Evolutionary conservation across 75 land plant genomes (phyloP).

Genomic region (Ceratopteris richardii): DNA sequence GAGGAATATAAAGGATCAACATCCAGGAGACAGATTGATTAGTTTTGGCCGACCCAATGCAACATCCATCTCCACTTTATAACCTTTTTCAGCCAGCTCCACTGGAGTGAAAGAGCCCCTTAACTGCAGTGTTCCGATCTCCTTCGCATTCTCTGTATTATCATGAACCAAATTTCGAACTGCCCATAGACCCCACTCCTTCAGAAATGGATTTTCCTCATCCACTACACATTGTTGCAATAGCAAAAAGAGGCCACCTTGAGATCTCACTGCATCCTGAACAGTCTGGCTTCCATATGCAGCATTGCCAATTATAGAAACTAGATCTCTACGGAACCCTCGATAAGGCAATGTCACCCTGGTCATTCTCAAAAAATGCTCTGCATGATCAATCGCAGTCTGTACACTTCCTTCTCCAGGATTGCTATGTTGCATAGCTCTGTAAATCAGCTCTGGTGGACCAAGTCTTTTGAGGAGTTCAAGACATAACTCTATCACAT

Average conservation of each 20-base stretch:
- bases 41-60: conserved; percentile 52
- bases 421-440: conserved; percentile 25
- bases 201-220: conserved; percentile 61
- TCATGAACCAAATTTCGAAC: conserved; percentile 65
- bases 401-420: conserved; percentile 1
- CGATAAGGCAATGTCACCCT: conserved; percentile 24
- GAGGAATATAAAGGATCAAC: no score
- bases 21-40: conserved; percentile 31
- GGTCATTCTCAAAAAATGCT: not conserved
- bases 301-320: conserved; percentile 70
- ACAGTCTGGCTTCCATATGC: conserved; percentile 39
- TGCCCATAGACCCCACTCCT: conserved; percentile 81
- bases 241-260: conserved; percentile 45
- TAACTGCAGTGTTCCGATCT: conserved; percentile 52
- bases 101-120: conserved; percentile 43
- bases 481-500: conserved; percentile 43
- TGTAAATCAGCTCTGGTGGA: conserved; percentile 41
- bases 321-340: conserved; percentile 80
- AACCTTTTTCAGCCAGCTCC: conserved; percentile 43
- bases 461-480: conserved; percentile 56
- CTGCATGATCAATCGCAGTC: not conserved
- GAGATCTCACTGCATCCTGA: conserved; percentile 63
- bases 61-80: conserved; percentile 60
- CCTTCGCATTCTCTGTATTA: conserved; percentile 50
- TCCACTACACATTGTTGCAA: conserved; percentile 81